phyloP scores from a whole-genome alignment of 2,329 filamentous ascomycete species.

The Aspergillus sojae region DNA sequence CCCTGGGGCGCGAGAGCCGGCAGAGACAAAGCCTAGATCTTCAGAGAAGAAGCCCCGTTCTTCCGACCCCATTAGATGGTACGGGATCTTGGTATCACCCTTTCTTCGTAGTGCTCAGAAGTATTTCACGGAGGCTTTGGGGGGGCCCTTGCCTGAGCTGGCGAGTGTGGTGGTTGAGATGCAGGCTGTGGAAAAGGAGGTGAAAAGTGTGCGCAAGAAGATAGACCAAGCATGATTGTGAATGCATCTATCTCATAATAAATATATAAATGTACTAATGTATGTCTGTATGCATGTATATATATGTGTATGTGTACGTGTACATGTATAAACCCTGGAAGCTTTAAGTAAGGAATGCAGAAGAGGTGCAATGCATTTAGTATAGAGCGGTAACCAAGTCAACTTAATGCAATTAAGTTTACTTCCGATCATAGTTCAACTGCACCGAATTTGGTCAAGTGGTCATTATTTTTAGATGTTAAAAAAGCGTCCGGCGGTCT shows the following conservation, averaged over 20 bases:
- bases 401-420: not conserved
- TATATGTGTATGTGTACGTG: not conserved
- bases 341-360: not conserved
- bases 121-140: constrained; percentile 45
- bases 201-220: constrained; percentile 33
- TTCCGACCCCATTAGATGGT: constrained; percentile 51
- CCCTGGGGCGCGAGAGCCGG: constrained; percentile 4
- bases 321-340: not conserved
- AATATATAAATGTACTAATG: not conserved
- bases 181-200: constrained; percentile 42
- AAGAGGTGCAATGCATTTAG: not conserved
- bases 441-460: not conserved
- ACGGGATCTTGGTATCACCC: constrained; percentile 51
- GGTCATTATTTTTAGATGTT: not conserved
- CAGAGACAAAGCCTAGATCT: constrained; percentile 18
- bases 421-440: not conserved
- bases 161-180: constrained; percentile 44
- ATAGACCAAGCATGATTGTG: constrained; percentile 18
- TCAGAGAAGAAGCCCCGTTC: constrained; percentile 32
- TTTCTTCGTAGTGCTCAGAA: constrained; percentile 48
- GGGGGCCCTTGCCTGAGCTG: constrained; percentile 39
- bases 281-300: not conserved
- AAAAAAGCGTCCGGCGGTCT: not conserved
- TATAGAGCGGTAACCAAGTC: not conserved
- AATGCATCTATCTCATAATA: not conserved